phyloP scores from a whole-genome alignment of 768 basidiomycete genomes.

The Mycena amicta region DNA sequence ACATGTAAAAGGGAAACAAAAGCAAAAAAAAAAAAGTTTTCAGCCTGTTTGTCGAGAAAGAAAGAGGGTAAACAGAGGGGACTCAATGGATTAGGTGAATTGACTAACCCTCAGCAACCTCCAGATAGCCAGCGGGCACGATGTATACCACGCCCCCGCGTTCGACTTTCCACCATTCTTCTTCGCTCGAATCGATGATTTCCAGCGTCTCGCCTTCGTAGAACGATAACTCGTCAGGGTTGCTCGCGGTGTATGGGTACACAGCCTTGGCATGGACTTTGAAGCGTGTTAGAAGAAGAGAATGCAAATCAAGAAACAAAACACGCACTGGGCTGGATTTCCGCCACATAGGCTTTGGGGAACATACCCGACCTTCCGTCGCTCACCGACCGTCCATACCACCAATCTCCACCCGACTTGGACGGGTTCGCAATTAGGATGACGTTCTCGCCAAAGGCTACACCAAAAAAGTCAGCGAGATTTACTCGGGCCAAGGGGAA shows the following conservation, averaged over 20 bases:
- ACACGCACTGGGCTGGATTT: slow-evolving; percentile 64
- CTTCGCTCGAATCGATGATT: slow-evolving; percentile 82
- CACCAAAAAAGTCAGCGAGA: slow-evolving; percentile 12
- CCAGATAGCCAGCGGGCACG: slow-evolving; percentile 91
- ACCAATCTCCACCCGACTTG: slow-evolving; percentile 88
- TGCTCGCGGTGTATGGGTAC: slow-evolving; percentile 72
- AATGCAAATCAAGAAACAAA: not conserved
- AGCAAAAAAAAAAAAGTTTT: slow-evolving; percentile 68
- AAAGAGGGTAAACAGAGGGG: slow-evolving; percentile 54
- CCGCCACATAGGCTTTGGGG: slow-evolving; percentile 86
- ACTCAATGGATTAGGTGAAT: slow-evolving; percentile 53
- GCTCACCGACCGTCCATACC: slow-evolving; percentile 76
- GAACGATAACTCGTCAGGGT: slow-evolving; percentile 84
- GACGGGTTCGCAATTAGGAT: slow-evolving; percentile 83
- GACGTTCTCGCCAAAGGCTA: slow-evolving; percentile 81
- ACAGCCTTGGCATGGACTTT: slow-evolving; percentile 75
- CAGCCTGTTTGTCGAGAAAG: slow-evolving; percentile 69
- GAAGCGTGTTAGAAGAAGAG: slow-evolving; percentile 6
- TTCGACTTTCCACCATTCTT: slow-evolving; percentile 97
- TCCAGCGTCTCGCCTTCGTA: slow-evolving; percentile 75
- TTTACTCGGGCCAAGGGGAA: not conserved
- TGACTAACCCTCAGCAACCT: slow-evolving; percentile 89
- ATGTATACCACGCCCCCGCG: slow-evolving; percentile 82
- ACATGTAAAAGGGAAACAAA: slow-evolving; percentile 46
- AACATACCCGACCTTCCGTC: slow-evolving; percentile 81